Evolutionary conservation across 2,329 filamentous ascomycete species (phyloP).

Genomic region (Fusarium zealandicum): DNA sequence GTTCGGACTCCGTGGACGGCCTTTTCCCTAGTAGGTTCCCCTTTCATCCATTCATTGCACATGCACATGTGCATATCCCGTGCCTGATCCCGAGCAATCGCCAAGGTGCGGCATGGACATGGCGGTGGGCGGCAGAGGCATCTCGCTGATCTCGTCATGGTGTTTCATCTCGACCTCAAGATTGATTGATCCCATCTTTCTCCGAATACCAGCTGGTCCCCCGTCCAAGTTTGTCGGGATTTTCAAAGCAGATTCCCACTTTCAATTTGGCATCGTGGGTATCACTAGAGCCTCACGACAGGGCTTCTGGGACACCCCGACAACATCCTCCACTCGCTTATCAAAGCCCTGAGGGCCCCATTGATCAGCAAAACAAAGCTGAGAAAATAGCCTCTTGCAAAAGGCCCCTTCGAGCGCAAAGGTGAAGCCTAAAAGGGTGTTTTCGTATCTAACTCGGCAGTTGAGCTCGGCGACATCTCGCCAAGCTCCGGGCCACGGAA

Average conservation of each 20-base stretch:
- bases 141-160: constrained; percentile 20
- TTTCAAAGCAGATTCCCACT: constrained; percentile 10
- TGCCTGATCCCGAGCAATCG: constrained; percentile 16
- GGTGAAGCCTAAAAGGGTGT: neutral
- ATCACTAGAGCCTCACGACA: no score
- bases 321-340: constrained; percentile 1
- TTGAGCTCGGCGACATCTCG: constrained; percentile 7
- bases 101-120: no score
- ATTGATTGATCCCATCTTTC: constrained; percentile 9
- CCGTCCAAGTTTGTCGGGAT: neutral
- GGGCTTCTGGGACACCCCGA: no score
- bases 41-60: no score
- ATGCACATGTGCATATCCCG: constrained; percentile 4
- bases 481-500: neutral
- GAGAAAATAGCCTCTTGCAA: neutral
- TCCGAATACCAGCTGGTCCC: constrained; percentile 2
- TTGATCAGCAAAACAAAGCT: neutral
- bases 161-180: neutral
- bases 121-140: no score
- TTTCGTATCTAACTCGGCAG: neutral
- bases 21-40: constrained; percentile 1
- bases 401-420: constrained; percentile 1
- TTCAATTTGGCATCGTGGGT: constrained; percentile 26
- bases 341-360: neutral
- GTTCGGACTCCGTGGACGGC: constrained; percentile 36